phyloP scores from a whole-genome alignment of 495 filamentous ascomycete species.

The Neurospora intermedia region DNA sequence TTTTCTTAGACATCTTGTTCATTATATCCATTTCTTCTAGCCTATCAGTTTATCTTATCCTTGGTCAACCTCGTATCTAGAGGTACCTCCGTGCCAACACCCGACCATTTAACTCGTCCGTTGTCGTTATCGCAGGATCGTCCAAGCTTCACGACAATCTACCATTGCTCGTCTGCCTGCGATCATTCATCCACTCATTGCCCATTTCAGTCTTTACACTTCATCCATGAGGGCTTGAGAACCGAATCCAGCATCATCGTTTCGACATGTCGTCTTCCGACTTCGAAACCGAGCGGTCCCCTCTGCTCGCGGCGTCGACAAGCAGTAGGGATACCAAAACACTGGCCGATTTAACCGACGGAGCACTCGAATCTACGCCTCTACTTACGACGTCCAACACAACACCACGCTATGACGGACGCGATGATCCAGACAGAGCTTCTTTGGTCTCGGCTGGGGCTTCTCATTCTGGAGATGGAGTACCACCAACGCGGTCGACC shows the following conservation, averaged over 20 bases:
- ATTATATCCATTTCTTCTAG: neutral
- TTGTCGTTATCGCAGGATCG: neutral
- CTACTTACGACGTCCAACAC: conserved; percentile 32
- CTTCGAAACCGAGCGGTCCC: neutral
- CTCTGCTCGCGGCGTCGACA: neutral
- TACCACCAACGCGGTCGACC: conserved; percentile 8
- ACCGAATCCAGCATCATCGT: neutral
- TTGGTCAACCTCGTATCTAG: neutral
- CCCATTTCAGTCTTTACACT: neutral
- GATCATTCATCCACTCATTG: neutral
- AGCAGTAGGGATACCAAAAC: neutral
- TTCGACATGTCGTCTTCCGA: neutral
- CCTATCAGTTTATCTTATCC: neutral
- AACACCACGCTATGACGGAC: conserved; percentile 37
- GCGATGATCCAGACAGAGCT: conserved; percentile 19
- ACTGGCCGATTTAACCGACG: conserved; percentile 4
- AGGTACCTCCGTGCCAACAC: neutral
- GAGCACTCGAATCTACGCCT: conserved; percentile 42
- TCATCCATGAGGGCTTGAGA: neutral
- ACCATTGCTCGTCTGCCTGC: neutral
- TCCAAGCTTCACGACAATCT: neutral
- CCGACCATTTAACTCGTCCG: neutral
- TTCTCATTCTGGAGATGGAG: conserved; percentile 12
- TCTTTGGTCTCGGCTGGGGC: conserved; percentile 22
- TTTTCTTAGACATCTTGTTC: neutral